A percentile compares a stretch with the other conserved stretches of the same genome.
Evolutionary conservation across 441 rosid species (phyloP).

Genomic region (Oxalis stricta): DNA sequence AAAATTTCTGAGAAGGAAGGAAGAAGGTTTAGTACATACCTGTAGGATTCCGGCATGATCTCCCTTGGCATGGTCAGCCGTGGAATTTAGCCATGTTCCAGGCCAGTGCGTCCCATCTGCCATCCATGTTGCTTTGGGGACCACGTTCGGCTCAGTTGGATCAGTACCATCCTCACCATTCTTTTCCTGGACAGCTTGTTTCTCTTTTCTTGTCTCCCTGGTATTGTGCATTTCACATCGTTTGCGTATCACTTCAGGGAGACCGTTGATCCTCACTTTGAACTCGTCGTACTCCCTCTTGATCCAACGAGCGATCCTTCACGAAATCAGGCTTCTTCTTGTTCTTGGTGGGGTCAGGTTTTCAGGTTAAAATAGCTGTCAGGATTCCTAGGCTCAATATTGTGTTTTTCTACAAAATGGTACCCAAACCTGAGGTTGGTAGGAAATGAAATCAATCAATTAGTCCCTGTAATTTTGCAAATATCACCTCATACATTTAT

Average conservation of each 20-base stretch:
- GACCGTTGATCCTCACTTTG: conserved; percentile 77
- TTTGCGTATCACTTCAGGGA: conserved; percentile 51
- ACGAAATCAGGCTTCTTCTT: conserved; percentile 69
- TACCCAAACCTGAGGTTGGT: conserved; percentile 81
- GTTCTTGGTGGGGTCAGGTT: conserved; percentile 51
- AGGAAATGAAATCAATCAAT: too few species aligned
- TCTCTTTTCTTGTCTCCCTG: conserved; percentile 44
- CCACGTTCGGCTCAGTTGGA: conserved; percentile 31
- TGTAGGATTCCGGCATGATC: conserved; percentile 86
- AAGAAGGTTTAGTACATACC: conserved; percentile 15
- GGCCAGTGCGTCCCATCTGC: conserved; percentile 97
- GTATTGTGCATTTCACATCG: conserved; percentile 41
- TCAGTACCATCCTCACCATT: conserved; percentile 45
- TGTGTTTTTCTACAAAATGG: conserved; percentile 89
- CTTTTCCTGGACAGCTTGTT: conserved; percentile 32
- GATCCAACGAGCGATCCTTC: conserved; percentile 78
- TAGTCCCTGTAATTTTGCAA: too few species aligned
- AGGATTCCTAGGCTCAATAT: conserved; percentile 77
- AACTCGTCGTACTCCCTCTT: conserved; percentile 89
- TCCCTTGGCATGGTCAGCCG: conserved; percentile 58
- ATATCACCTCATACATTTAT: background rate
- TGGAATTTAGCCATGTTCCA: conserved; percentile 61
- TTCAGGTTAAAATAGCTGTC: conserved; percentile 56
- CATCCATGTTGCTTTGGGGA: conserved; percentile 80
- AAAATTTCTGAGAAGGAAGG: background rate